Conservation (phyloP, 768 basidiomycete species). For the Pisolithus microcarpus region DNA sequence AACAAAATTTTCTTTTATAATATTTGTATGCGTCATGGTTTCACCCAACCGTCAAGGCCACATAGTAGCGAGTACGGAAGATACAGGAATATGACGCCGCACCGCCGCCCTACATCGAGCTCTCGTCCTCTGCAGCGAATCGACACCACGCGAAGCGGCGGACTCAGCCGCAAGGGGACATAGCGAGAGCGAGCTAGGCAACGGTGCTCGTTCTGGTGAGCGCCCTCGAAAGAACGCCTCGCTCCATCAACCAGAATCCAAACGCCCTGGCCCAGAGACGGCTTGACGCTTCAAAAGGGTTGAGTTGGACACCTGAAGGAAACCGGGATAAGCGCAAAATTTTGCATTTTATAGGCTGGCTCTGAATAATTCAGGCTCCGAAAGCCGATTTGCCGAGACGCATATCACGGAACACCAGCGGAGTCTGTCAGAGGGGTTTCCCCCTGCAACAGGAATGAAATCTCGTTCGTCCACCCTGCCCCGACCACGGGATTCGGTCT, state of each 20-base stretch:
- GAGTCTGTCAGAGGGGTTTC: too few species aligned
- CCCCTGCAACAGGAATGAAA: slow-evolving; percentile 2
- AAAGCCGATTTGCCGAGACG: too few species aligned
- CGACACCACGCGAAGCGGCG: slow-evolving; percentile 40
- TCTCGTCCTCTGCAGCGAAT: slow-evolving; percentile 36
- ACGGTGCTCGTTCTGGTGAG: slow-evolving; percentile 43
- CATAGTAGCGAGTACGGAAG: slow-evolving; percentile 74
- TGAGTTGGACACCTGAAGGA: slow-evolving; percentile 58
- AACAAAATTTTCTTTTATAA: background rate
- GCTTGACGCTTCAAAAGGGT: slow-evolving; percentile 60
- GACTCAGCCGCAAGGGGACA: slow-evolving; percentile 38
- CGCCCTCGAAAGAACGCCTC: slow-evolving; percentile 46
- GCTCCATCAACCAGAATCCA: slow-evolving; percentile 72
- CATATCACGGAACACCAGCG: too few species aligned
- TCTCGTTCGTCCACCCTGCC: slow-evolving; percentile 46
- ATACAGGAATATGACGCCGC: slow-evolving; percentile 80
- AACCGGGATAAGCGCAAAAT: slow-evolving; percentile 11
- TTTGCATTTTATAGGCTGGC: slow-evolving; percentile 21
- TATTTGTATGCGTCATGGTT: slow-evolving; percentile 70
- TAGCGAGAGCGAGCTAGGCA: slow-evolving; percentile 31
- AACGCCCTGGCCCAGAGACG: slow-evolving; percentile 43
- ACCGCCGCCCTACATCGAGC: slow-evolving; percentile 37
- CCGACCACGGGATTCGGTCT: slow-evolving; percentile 57
- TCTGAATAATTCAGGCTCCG: too few species aligned
- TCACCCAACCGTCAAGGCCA: slow-evolving; percentile 75